Conservation (phyloP, 192 early-diverging fungal species). For the Coemansia sp. region DNA sequence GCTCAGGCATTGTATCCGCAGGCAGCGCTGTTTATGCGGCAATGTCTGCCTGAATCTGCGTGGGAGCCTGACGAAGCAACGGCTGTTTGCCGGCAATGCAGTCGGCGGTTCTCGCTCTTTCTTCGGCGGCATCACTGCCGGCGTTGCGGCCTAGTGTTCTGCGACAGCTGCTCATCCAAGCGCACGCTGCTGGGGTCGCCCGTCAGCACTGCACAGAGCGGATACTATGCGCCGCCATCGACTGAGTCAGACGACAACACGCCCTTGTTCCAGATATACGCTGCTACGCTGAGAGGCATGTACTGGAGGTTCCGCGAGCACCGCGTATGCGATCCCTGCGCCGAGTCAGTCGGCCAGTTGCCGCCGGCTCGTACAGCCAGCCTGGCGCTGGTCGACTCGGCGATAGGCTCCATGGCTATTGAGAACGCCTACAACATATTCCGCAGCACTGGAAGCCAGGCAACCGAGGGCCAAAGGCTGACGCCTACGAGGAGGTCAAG, state of each 20-base stretch:
- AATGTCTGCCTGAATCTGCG: slow-evolving; percentile 47
- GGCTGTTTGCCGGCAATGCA: slow-evolving; percentile 66
- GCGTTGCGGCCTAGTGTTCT: slow-evolving; percentile 84
- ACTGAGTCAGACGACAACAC: slow-evolving; percentile 22
- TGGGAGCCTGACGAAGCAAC: slow-evolving; percentile 84
- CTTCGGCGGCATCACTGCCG: slow-evolving; percentile 89
- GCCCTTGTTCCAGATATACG: slow-evolving; percentile 30
- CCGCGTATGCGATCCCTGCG: slow-evolving; percentile 64
- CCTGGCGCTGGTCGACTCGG: slow-evolving; percentile 14
- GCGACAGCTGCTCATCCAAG: slow-evolving; percentile 71
- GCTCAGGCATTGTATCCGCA: slow-evolving; percentile 19
- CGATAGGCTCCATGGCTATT: slow-evolving; percentile 14
- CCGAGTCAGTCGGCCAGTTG: slow-evolving; percentile 25
- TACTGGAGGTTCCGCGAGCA: slow-evolving; percentile 41
- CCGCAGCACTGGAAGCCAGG: neutral
- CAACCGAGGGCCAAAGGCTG: neutral
- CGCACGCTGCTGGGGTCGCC: slow-evolving; percentile 57
- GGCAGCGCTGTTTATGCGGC: slow-evolving; percentile 34
- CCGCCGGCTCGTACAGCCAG: slow-evolving; percentile 12
- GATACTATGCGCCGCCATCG: slow-evolving; percentile 13
- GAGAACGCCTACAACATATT: slow-evolving; percentile 47
- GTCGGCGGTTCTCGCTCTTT: slow-evolving; percentile 69
- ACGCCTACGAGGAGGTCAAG: slow-evolving; percentile 15
- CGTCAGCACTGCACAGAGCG: slow-evolving; percentile 28
- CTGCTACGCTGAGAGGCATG: neutral